Percentiles rank a stretch among this genome's conserved stretches.
These are phyloP conservation scores for Trichosanthes truncata DNA, from an alignment of 306 rosid species.

Conservation along the genomic window DNA sequence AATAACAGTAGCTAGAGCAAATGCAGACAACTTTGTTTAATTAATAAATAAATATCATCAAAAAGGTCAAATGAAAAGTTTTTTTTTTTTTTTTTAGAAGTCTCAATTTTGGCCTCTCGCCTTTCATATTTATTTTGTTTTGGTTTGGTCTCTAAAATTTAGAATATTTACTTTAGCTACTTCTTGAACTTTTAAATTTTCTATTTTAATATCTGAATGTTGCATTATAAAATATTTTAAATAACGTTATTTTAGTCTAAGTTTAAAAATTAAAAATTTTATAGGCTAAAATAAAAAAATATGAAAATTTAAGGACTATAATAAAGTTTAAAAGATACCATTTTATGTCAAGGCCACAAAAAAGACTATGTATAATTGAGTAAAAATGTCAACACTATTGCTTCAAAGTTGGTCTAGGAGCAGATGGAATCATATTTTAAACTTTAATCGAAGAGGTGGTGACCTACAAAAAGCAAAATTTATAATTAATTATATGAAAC, in stretches of 20 bases:
- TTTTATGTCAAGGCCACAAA: neutral
- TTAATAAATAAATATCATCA: neutral
- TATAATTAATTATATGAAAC: neutral
- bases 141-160: no score
- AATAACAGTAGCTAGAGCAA: neutral
- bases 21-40: neutral
- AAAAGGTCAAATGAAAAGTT: neutral
- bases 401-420: neutral
- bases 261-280: neutral
- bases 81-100: no score
- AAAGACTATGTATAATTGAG: neutral
- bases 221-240: neutral
- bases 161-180: no score
- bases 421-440: neutral
- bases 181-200: no score
- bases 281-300: neutral
- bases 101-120: neutral
- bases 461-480: neutral
- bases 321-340: neutral
- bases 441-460: neutral
- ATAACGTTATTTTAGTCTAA: neutral
- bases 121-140: no score
- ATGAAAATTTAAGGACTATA: neutral
- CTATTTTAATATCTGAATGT: no score
- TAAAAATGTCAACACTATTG: neutral